phyloP scores from a whole-genome alignment of 2,329 filamentous ascomycete species.

The Trichoderma guizhouense region DNA sequence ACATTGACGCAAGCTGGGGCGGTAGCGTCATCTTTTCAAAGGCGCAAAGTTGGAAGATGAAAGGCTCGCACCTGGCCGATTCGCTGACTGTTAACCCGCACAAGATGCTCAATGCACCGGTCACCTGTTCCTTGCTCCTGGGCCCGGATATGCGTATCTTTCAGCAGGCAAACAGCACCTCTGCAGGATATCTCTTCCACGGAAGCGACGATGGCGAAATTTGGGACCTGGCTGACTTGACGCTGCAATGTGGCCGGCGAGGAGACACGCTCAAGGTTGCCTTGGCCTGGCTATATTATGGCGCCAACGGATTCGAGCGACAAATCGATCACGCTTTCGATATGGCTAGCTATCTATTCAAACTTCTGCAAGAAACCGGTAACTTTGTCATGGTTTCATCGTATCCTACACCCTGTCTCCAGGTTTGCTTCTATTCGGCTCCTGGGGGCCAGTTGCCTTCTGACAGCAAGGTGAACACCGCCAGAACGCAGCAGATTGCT shows the following conservation, averaged over 20 bases:
- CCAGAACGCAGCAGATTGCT: constrained; percentile 48
- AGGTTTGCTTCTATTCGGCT: constrained; percentile 91
- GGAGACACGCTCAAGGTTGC: constrained; percentile 86
- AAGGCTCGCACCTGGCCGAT: constrained; percentile 71
- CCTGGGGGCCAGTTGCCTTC: constrained; percentile 48
- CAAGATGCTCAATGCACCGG: constrained; percentile 91
- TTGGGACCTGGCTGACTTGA: constrained; percentile 89
- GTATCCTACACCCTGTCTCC: constrained; percentile 80
- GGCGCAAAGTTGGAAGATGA: constrained; percentile 60
- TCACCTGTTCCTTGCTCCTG: constrained; percentile 88
- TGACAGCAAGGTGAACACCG: constrained; percentile 45
- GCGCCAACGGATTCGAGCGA: constrained; percentile 65
- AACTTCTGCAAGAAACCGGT: constrained; percentile 49
- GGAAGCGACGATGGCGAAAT: constrained; percentile 54
- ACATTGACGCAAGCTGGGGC: constrained; percentile 91
- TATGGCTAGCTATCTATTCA: constrained; percentile 66
- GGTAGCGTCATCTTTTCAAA: constrained; percentile 75
- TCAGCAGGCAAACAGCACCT: constrained; percentile 78
- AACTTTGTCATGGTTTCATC: constrained; percentile 70
- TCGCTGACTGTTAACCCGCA: constrained; percentile 88
- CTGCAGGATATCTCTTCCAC: constrained; percentile 84
- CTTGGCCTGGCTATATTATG: constrained; percentile 87
- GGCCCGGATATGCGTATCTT: constrained; percentile 73
- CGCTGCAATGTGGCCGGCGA: constrained; percentile 85
- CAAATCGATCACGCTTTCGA: constrained; percentile 72